Conservation (phyloP, 2,329 filamentous ascomycete genomes). For the Aspergillus uvarum region DNA sequence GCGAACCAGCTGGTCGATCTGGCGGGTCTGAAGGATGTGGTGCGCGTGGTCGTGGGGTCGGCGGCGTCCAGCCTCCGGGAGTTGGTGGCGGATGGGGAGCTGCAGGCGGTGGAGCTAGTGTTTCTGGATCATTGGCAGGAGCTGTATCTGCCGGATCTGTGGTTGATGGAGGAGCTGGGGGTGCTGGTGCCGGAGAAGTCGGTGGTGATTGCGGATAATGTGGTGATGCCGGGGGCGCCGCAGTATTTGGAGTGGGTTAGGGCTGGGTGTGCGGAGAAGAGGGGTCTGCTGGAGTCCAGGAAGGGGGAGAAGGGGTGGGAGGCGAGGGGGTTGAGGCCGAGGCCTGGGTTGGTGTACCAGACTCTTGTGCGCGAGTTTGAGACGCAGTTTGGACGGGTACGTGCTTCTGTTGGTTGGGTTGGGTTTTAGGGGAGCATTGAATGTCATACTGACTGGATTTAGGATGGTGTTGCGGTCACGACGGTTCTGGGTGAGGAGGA, state of each 20-base stretch:
- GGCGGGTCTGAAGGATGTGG: constrained; percentile 67
- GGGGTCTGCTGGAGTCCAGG: no score
- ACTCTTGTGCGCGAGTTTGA: no score
- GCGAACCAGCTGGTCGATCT: constrained; percentile 67
- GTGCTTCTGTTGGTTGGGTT: no score
- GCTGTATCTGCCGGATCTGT: constrained; percentile 71
- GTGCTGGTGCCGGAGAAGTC: constrained; percentile 58
- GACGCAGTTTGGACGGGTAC: no score
- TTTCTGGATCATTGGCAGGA: constrained; percentile 60
- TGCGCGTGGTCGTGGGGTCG: constrained; percentile 68
- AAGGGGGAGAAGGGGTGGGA: no score
- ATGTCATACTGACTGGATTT: no score
- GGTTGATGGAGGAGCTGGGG: constrained; percentile 70
- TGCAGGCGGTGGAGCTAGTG: constrained; percentile 34
- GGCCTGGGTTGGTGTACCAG: no score
- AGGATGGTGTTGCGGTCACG: no score
- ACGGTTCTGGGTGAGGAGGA: no score
- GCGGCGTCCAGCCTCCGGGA: constrained; percentile 64
- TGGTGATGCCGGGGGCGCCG: constrained; percentile 45
- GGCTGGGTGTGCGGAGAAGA: not conserved
- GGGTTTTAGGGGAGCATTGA: no score
- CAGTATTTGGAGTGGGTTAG: constrained; percentile 63
- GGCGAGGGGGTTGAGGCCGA: no score
- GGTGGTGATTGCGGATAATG: constrained; percentile 47
- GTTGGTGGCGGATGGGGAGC: constrained; percentile 53